These are phyloP conservation scores for Blastobotrys serpentis DNA, from an alignment of 1,139 yeast species.

Conservation along the genomic window DNA sequence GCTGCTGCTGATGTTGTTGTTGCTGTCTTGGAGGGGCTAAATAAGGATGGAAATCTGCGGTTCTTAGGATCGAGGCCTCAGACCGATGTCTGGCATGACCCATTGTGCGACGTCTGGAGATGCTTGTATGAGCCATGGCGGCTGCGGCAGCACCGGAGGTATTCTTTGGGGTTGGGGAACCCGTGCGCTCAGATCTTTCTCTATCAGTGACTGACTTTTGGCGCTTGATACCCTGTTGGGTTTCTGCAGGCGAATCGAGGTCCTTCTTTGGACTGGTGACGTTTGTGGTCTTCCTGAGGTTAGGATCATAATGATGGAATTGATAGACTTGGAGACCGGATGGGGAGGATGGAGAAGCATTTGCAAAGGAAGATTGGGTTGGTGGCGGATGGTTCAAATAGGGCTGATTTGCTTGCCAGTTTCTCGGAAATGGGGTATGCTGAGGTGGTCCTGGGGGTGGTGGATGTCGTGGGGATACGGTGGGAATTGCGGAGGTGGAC, in stretches of 20 bases:
- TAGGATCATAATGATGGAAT: constrained; percentile 33
- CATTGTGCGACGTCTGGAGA: constrained; percentile 28
- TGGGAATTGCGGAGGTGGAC: constrained; percentile 28
- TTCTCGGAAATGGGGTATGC: constrained; percentile 16
- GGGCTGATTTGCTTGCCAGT: constrained; percentile 5
- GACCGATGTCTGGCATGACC: constrained; percentile 37
- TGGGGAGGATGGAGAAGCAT: constrained; percentile 27
- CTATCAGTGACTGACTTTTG: constrained; percentile 25
- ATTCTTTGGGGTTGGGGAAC: constrained; percentile 20
- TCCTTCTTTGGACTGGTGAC: constrained; percentile 20
- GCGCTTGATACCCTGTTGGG: constrained; percentile 21
- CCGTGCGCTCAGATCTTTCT: constrained; percentile 20
- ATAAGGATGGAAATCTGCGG: constrained; percentile 10
- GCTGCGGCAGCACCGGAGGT: constrained; percentile 24
- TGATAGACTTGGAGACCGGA: constrained; percentile 28
- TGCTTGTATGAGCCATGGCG: constrained; percentile 24
- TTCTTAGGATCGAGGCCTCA: constrained; percentile 28
- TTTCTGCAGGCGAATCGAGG: constrained; percentile 14
- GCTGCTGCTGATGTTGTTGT: constrained; percentile 14
- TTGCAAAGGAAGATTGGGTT: constrained; percentile 12
- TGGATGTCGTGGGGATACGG: constrained; percentile 20
- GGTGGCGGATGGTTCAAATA: constrained; percentile 7
- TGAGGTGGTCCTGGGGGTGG: constrained; percentile 17
- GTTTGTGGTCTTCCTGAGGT: constrained; percentile 20
- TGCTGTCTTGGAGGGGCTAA: constrained; percentile 7